Conservation (phyloP, 2,329 filamentous ascomycete species). For the Clarireedia homoeocarpa region DNA sequence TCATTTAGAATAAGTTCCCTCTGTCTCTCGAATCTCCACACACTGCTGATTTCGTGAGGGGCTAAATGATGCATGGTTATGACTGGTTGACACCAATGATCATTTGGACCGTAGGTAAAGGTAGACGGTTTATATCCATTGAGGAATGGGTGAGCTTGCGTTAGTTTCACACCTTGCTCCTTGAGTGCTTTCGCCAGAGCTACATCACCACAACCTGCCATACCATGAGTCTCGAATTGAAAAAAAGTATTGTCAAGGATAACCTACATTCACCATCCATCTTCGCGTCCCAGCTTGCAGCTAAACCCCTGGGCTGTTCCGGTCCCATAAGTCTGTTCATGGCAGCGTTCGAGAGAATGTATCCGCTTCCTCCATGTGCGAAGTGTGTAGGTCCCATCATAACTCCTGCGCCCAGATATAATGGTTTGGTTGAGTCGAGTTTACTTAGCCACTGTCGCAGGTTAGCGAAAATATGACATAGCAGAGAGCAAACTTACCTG, state of each 20-base stretch:
- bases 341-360: constrained; percentile 42
- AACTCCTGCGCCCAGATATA: constrained; percentile 41
- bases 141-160: constrained; percentile 43
- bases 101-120: constrained; percentile 30
- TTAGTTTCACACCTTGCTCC: constrained; percentile 37
- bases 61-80: constrained; percentile 50
- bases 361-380: constrained; percentile 49
- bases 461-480: background rate
- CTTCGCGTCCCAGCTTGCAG: constrained; percentile 38
- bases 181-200: constrained; percentile 41
- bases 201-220: constrained; percentile 39
- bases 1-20: constrained; percentile 13
- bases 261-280: constrained; percentile 33
- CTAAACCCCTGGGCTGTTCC: constrained; percentile 35
- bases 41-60: constrained; percentile 41
- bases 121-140: constrained; percentile 48
- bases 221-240: background rate
- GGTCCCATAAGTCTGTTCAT: constrained; percentile 39
- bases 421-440: constrained; percentile 36
- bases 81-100: constrained; percentile 49
- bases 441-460: constrained; percentile 35
- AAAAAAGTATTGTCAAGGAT: background rate
- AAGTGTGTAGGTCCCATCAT: constrained; percentile 38
- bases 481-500: background rate
- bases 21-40: constrained; percentile 46